phyloP scores from a whole-genome alignment of 352 stramenopile species.

The Pythium pectinolyticum region DNA sequence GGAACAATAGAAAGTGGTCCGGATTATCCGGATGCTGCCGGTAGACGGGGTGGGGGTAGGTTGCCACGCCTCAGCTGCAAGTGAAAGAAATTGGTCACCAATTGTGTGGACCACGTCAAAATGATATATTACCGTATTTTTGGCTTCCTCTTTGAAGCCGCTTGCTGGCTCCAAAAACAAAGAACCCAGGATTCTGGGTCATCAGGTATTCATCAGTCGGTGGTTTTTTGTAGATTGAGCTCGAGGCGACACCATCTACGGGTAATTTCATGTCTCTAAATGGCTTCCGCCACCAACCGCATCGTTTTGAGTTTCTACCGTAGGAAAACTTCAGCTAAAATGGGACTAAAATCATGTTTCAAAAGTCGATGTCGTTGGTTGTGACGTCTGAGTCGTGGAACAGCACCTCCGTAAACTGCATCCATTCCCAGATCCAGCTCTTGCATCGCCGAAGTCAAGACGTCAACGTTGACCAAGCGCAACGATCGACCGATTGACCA shows the following conservation, averaged over 20 bases:
- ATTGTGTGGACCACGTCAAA: background rate
- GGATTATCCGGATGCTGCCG: slow-evolving; percentile 24
- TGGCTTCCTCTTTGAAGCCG: too few species aligned
- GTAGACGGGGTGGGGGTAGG: slow-evolving; percentile 5
- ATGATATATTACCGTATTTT: too few species aligned
- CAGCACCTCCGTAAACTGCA: background rate
- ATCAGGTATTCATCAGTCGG: too few species aligned
- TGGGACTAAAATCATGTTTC: background rate
- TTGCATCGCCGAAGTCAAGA: too few species aligned
- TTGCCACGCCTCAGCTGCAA: background rate
- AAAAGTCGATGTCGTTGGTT: too few species aligned
- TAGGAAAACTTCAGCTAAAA: background rate
- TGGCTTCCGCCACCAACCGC: background rate
- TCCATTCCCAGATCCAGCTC: background rate
- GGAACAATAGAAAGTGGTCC: background rate
- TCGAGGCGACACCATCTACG: background rate
- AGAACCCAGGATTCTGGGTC: background rate
- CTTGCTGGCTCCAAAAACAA: too few species aligned
- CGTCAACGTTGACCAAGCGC: too few species aligned
- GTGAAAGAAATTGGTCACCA: background rate
- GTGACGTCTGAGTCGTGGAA: background rate
- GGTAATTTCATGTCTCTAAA: slow-evolving; percentile 4
- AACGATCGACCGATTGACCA: too few species aligned
- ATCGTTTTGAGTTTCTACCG: background rate
- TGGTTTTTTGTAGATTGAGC: background rate